Base-by-base conservation (phyloP, 2,329 filamentous ascomycete genomes). In the Xylaria sp. region DNA sequence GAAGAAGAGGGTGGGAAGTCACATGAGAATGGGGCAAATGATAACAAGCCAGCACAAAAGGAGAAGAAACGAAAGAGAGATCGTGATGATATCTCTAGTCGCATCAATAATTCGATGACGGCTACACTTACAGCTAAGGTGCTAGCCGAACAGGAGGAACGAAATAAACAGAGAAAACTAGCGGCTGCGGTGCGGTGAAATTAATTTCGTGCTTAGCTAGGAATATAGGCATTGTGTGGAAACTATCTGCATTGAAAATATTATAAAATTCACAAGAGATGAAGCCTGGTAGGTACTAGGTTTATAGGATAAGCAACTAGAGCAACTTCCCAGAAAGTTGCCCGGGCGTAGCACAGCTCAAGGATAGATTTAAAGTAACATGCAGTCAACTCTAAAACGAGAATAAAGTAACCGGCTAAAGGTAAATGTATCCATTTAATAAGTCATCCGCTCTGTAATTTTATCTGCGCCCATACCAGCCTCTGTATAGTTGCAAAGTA, bases 21-120 rank as follows among this genome's bases (percentile, higher is more conserved):
- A 3, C 77, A 77, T 5, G 76, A 66, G 21, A 67, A 61, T 23
- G 71, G 66, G 1, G 25, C 18, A 3, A 68, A 64, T 27, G 63
- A 60, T 9, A 71, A 73, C 9, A 66, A 53, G n/a, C 4, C 27
- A 5, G 69, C 74, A 8, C 92, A 92, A 77, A 91, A 91, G 75
- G 85, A 73, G 8, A 79, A 79, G 35, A 79, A 80, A 3, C 75
- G 76, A 27, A 76, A 76, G 54, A 71, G 72, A 23, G 72, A 75
- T 16, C 84, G 81, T 67, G 74, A 69, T 18, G 76, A 68, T 57
- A 79, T 79, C 50, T 76, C 75, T 16, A 83, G 85, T 62, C 89
- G 91, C 12, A 97, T 98, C 79, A 97, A 97, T 79, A 97, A 98
- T 74, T 85, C 93, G 0, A 88, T 93, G 64, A 96, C 96, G 0